Evolutionary conservation across 768 basidiomycete genomes (phyloP).

Genomic region (Neoboletus magnificus): DNA sequence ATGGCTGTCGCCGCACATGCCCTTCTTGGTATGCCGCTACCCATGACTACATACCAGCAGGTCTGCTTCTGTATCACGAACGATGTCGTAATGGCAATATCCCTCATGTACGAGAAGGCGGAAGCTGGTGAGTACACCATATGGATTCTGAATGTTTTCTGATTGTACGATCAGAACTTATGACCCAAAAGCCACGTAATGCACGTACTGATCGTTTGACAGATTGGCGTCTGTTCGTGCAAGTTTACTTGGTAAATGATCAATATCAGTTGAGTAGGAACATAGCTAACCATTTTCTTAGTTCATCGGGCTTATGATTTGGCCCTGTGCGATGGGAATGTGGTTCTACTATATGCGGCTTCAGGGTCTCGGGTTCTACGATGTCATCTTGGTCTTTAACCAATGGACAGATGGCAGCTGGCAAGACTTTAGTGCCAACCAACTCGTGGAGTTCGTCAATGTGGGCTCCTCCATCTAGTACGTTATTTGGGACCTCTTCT

Average conservation of each 20-base stretch:
- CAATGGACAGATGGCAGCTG: too few species aligned
- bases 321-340: constrained; percentile 42
- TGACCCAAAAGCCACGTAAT: constrained; percentile 48
- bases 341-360: constrained; percentile 39
- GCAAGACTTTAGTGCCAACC: too few species aligned
- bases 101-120: constrained; percentile 50
- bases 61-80: constrained; percentile 52
- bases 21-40: constrained; percentile 58
- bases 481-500: constrained; percentile 14
- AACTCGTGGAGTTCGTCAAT: constrained; percentile 33
- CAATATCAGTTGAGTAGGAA: not conserved
- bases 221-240: constrained; percentile 47
- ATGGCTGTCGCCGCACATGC: constrained; percentile 56
- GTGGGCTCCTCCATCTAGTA: constrained; percentile 45
- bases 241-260: constrained; percentile 42
- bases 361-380: constrained; percentile 33
- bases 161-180: constrained; percentile 33
- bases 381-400: constrained; percentile 39
- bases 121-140: constrained; percentile 37
- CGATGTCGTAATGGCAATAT: constrained; percentile 49
- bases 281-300: constrained; percentile 11
- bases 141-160: not conserved
- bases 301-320: constrained; percentile 44
- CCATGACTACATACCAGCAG: constrained; percentile 52
- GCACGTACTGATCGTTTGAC: constrained; percentile 47